phyloP scores from a whole-genome alignment of 2,329 filamentous ascomycete species.

The Hirsutella minnesotensis region DNA sequence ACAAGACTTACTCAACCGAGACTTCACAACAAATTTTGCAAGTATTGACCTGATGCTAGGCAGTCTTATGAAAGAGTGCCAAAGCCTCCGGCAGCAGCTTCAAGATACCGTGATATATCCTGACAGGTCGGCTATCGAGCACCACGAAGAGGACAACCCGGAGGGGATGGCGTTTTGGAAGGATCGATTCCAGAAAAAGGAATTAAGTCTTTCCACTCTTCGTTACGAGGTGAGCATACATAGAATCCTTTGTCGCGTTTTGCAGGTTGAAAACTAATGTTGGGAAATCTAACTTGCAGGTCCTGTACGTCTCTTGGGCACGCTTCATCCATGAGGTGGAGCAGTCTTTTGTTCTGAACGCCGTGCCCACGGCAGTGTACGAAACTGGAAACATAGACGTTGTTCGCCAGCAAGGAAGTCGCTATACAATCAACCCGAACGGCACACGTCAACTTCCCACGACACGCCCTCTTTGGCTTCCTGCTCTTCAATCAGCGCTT shows the following conservation, averaged over 20 bases:
- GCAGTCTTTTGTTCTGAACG: constrained; percentile 3
- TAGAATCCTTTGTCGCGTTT: neutral
- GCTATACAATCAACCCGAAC: constrained; percentile 3
- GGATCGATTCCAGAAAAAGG: constrained; percentile 6
- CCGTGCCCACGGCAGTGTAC: constrained; percentile 2
- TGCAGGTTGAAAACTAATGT: constrained; percentile 1
- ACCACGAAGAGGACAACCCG: constrained; percentile 6
- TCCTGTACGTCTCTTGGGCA: constrained; percentile 6
- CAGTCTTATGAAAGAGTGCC: constrained; percentile 6
- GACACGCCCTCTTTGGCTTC: constrained; percentile 5
- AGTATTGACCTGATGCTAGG: constrained; percentile 6
- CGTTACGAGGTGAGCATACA: constrained; percentile 6
- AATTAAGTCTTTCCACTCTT: constrained; percentile 5
- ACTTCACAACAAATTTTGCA: constrained; percentile 6
- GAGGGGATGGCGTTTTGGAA: constrained; percentile 8
- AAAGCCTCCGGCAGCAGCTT: constrained; percentile 6
- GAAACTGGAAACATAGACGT: constrained; percentile 4
- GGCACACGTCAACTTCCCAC: constrained; percentile 4
- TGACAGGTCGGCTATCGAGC: constrained; percentile 4
- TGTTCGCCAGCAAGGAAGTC: constrained; percentile 3
- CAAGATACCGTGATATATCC: constrained; percentile 5
- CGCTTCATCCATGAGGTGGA: constrained; percentile 5
- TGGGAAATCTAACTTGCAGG: constrained; percentile 3
- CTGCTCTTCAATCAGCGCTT: constrained; percentile 4
- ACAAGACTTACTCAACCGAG: constrained; percentile 3